Conservation (phyloP, 129 eudicot genomes). For the Tagetes erecta region DNA sequence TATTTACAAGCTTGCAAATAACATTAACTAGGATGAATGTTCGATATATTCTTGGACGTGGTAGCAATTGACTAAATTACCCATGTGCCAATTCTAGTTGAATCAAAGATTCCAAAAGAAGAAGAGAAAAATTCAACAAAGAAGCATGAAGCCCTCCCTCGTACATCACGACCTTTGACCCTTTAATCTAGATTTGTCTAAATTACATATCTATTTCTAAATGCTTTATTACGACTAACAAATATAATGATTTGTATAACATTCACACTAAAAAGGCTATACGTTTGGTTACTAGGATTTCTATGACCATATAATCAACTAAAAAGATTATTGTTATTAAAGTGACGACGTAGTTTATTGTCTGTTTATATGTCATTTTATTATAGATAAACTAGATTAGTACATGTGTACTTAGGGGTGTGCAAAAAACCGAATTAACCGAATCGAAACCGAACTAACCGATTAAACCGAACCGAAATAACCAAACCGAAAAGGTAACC, state of each 20-base stretch:
- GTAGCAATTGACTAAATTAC: not conserved
- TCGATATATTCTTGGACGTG: not conserved
- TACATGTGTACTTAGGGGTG: no score
- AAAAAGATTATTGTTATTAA: not conserved
- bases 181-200: not conserved
- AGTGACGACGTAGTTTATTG: no score
- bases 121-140: constrained; percentile 25
- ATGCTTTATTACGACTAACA: not conserved
- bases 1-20: no score
- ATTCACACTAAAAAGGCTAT: not conserved
- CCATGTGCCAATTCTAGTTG: not conserved
- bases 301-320: not conserved
- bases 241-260: not conserved
- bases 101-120: constrained; percentile 19
- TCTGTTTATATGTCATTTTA: no score
- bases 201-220: not conserved
- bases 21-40: no score
- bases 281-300: not conserved
- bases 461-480: no score
- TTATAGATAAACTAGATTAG: no score
- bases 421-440: no score
- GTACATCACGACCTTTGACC: constrained; percentile 30
- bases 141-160: constrained; percentile 25
- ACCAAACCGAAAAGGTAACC: no score
- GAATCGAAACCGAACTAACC: no score